Conservation (phyloP, 768 basidiomycete species). For the Lyophyllum atratum region DNA sequence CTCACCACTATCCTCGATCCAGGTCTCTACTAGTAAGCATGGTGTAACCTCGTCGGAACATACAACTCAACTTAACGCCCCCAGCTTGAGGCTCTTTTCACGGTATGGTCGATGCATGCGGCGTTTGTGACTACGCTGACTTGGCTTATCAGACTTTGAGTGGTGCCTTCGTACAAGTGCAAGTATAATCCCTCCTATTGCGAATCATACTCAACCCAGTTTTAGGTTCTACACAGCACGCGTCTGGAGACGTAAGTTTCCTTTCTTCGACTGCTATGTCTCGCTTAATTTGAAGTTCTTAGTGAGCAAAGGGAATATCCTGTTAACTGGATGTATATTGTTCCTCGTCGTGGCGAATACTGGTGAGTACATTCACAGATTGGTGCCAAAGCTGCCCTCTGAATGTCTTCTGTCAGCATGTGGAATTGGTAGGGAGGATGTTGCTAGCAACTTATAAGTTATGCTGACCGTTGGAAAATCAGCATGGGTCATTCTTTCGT, state of each 20-base stretch:
- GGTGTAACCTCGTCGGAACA: not conserved
- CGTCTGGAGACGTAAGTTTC: conserved; percentile 44
- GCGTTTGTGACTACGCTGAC: conserved; percentile 1
- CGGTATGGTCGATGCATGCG: conserved; percentile 29
- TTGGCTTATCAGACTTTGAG: conserved; percentile 52
- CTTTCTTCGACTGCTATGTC: not conserved
- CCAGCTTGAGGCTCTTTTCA: conserved; percentile 48
- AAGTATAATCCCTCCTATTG: too few species aligned
- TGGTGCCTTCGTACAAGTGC: conserved; percentile 54
- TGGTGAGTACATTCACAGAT: conserved; percentile 22
- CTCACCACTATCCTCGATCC: not conserved
- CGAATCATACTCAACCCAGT: too few species aligned
- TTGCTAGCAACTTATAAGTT: too few species aligned
- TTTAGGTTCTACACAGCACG: conserved; percentile 53
- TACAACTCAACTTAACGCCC: too few species aligned
- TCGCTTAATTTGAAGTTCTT: not conserved
- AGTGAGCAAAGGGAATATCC: conserved; percentile 45
- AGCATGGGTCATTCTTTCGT: conserved; percentile 48
- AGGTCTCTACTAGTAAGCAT: conserved; percentile 42
- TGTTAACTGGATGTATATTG: conserved; percentile 32
- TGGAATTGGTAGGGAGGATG: too few species aligned
- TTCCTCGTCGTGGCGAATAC: conserved; percentile 32
- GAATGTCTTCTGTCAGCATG: too few species aligned
- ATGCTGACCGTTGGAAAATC: too few species aligned
- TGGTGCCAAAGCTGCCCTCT: not conserved